These are phyloP conservation scores for Cicer chorassanicum DNA, from an alignment of 306 rosid species.

Conservation along the genomic window DNA sequence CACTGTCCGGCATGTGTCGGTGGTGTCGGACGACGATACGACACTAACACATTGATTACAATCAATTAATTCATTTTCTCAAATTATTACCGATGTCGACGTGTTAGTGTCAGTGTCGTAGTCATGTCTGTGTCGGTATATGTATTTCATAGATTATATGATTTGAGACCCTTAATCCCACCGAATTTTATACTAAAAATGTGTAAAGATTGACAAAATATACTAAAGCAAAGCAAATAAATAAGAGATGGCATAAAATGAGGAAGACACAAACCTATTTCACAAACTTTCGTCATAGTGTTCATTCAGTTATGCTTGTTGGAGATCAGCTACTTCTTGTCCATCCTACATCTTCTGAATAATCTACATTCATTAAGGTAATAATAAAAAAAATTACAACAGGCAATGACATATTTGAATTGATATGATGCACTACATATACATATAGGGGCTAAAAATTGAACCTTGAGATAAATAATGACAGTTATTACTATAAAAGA, in stretches of 20 bases:
- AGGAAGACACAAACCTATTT: no score
- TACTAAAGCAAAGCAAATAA: background rate
- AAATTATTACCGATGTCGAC: no score
- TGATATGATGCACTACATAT: slow-evolving; percentile 33
- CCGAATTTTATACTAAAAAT: background rate
- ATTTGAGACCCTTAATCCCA: background rate
- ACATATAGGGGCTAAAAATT: slow-evolving; percentile 23
- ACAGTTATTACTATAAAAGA: slow-evolving; percentile 40
- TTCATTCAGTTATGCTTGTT: slow-evolving; percentile 52
- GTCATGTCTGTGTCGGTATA: no score
- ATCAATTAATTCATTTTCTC: no score
- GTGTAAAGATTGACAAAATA: background rate
- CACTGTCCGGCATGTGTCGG: no score
- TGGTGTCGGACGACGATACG: no score
- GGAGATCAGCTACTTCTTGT: slow-evolving; percentile 54
- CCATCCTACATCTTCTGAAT: slow-evolving; percentile 61
- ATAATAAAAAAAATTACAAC: slow-evolving; percentile 47
- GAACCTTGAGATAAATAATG: slow-evolving; percentile 54
- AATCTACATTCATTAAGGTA: slow-evolving; percentile 61
- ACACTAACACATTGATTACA: no score
- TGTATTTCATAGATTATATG: background rate
- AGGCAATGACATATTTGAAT: slow-evolving; percentile 41
- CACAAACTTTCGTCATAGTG: background rate
- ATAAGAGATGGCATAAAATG: no score
- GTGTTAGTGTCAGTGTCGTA: no score